phyloP scores from a whole-genome alignment of 345 rosid species.

The Erodium maritimum region DNA sequence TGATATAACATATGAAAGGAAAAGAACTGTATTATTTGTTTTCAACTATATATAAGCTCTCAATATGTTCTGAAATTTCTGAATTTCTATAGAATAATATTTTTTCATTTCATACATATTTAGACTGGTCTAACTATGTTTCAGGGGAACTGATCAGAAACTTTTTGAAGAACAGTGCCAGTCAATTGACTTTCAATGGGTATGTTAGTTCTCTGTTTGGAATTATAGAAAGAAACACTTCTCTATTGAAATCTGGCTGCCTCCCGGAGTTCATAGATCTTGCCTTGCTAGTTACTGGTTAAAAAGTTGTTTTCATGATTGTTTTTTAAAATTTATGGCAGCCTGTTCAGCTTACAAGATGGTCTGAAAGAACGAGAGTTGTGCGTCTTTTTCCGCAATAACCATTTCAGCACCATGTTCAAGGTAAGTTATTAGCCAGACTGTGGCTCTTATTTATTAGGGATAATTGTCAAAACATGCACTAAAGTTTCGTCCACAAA shows the following conservation, averaged over 20 bases:
- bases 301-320: neutral
- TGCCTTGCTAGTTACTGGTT: too few relatives aligned
- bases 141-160: constrained; percentile 70
- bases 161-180: constrained; percentile 78
- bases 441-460: neutral
- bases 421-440: constrained; percentile 43
- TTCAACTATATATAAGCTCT: neutral
- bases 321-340: constrained; percentile 22
- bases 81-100: neutral
- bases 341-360: constrained; percentile 82
- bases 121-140: neutral
- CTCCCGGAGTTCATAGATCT: too few relatives aligned
- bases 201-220: constrained; percentile 18
- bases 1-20: neutral
- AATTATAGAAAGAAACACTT: too few relatives aligned
- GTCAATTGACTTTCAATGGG: constrained; percentile 84
- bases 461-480: too few relatives aligned
- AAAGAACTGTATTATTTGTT: neutral
- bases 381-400: constrained; percentile 93
- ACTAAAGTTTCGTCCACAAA: too few relatives aligned
- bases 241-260: too few relatives aligned
- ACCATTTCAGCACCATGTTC: constrained; percentile 98
- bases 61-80: neutral
- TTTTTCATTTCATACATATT: too few relatives aligned
- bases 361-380: constrained; percentile 91